Percentiles rank a stretch among this genome's conserved stretches.
Evolutionary conservation across 1,139 yeast genomes (phyloP).

Genomic region (Yamadazyma triangularis): DNA sequence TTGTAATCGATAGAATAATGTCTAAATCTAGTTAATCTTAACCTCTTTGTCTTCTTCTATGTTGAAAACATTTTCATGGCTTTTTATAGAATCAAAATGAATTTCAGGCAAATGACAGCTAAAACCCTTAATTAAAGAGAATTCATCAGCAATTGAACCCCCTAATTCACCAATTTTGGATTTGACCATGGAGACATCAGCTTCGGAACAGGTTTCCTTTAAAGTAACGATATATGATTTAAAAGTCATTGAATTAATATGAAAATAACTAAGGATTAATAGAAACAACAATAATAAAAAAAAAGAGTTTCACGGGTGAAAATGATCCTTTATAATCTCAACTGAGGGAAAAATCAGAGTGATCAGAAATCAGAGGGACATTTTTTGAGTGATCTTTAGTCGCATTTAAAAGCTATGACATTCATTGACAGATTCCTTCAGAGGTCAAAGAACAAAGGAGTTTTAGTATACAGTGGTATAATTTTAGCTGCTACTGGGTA

Average conservation of each 20-base stretch:
- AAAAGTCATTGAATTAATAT: conserved; percentile 7
- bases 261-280: too few relatives aligned
- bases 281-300: too few relatives aligned
- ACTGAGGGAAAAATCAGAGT: too few relatives aligned
- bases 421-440: conserved; percentile 25
- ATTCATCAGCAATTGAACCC: conserved; percentile 62
- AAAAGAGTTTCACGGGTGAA: too few relatives aligned
- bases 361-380: too few relatives aligned
- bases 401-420: conserved; percentile 10
- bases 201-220: conserved; percentile 29
- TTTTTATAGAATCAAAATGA: conserved; percentile 38
- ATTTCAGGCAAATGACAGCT: conserved; percentile 49
- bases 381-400: too few relatives aligned
- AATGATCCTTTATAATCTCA: too few relatives aligned
- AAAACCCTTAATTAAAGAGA: conserved; percentile 65
- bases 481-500: conserved; percentile 30
- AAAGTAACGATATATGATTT: conserved; percentile 37
- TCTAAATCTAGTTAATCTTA: conserved; percentile 33
- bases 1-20: not conserved
- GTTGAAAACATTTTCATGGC: conserved; percentile 44
- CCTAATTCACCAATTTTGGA: conserved; percentile 43
- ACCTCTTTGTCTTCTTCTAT: conserved; percentile 64
- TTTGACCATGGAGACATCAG: conserved; percentile 29
- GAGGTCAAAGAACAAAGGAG: conserved; percentile 30
- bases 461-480: conserved; percentile 30